Evolutionary conservation across 192 early-diverging fungal genomes (phyloP).

Genomic region (Backusella luteola): DNA sequence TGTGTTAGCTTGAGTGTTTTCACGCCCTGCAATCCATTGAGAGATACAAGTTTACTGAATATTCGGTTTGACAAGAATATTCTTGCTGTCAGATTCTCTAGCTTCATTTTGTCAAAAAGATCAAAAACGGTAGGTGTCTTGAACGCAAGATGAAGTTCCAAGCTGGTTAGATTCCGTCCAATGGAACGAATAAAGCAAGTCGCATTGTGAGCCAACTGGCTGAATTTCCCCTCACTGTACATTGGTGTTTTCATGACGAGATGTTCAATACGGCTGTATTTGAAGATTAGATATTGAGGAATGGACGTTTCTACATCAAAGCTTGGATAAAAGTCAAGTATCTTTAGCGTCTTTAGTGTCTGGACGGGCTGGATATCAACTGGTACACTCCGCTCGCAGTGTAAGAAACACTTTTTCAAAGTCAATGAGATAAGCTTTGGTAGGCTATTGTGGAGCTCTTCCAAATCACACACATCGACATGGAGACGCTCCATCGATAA

Average conservation of each 20-base stretch:
- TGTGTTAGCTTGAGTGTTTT: not conserved
- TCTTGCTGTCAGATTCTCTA: not conserved
- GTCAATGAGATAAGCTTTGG: not conserved
- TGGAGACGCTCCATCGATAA: not conserved
- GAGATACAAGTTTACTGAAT: not conserved
- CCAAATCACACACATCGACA: not conserved
- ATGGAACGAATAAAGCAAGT: not conserved
- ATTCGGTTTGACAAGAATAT: not conserved
- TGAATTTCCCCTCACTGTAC: not conserved
- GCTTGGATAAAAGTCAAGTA: not conserved
- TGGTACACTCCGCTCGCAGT: not conserved
- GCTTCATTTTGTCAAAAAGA: not conserved
- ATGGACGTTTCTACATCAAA: not conserved
- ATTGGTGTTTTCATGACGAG: not conserved
- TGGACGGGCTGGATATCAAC: not conserved
- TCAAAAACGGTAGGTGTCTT: not conserved
- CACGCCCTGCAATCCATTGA: not conserved
- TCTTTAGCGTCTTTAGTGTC: not conserved
- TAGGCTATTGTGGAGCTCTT: not conserved
- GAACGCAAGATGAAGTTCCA: not conserved
- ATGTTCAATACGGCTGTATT: not conserved
- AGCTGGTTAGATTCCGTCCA: not conserved
- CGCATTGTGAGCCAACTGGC: not conserved
- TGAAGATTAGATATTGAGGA: not conserved
- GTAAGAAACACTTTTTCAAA: slow-evolving; percentile 5